Base-by-base conservation (phyloP, 306 rosid species). In the Vachellia pachyceras region DNA sequence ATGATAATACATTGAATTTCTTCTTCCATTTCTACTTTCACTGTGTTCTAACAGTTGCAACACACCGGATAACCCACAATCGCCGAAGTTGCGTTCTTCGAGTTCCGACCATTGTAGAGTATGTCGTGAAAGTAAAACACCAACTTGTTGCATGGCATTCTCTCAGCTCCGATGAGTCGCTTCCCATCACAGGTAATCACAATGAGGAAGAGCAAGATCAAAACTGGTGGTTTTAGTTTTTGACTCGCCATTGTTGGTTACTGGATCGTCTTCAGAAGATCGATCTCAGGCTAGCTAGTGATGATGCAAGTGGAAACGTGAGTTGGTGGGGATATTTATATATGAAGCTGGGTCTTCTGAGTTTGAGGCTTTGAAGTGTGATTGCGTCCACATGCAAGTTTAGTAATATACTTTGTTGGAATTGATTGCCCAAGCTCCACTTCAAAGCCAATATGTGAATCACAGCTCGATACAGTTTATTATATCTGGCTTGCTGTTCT, bases 101-200 rank as follows among this genome's bases (percentile, higher is more conserved):
- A 47, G 41, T 87, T 87, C 5, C 67, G 11, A 6, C 88, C 90
- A 17, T 87, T 87, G 83, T n/a, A 84, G 25, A 84, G 40, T 36
- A 79, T 80, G 77, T 89, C 91, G 52, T 90, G 94, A 78, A 90
- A 88, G 45, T 83, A 88, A 17, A 90, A 77, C 2, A 79, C 78
- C 35, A 90, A 63, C 23, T 42, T 73, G 29, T 76, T 83, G n/a
- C 94, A 88, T 0, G 89, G 94, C 35, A 14, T 41, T 33, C 22
- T 66, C 3, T 17, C 42, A 14, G 10, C 29, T 58, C 29, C 55
- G 29, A 46, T 0, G 17, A 17, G 17, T 41, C n/a, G n/a, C n/a
- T n/a, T n/a, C n/a, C 33, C 72, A 0, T 18, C 3, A 4, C 64
- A 33, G n/a, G 49, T 7, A 22, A 22, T 55, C 13, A 25, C 0